phyloP scores from a whole-genome alignment of 1,139 yeast species.

The Saccharomyces hybrid region DNA sequence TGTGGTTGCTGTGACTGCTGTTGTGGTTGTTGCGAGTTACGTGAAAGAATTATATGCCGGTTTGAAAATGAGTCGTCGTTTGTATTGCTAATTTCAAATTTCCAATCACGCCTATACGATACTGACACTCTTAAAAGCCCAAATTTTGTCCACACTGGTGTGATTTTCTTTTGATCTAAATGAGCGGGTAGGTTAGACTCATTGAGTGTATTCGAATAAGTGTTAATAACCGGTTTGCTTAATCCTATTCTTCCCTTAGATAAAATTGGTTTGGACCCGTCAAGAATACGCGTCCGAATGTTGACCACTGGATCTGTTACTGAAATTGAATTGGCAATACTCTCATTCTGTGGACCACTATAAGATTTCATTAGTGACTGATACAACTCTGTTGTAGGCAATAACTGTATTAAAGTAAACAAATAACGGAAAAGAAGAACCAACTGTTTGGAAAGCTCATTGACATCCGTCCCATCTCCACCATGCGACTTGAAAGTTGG shows the following conservation, averaged over 20 bases:
- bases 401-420: slow-evolving; percentile 55
- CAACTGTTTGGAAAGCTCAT: slow-evolving; percentile 39
- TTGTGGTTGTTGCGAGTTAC: neutral
- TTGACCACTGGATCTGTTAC: too few species aligned
- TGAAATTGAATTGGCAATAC: too few species aligned
- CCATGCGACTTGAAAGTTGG: slow-evolving; percentile 24
- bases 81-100: slow-evolving; percentile 57
- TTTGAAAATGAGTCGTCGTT: slow-evolving; percentile 8
- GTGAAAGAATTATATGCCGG: neutral
- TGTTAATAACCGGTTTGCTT: slow-evolving; percentile 52
- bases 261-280: slow-evolving; percentile 70
- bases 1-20: neutral
- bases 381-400: slow-evolving; percentile 63
- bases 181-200: slow-evolving; percentile 41
- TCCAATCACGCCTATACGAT: slow-evolving; percentile 65
- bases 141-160: slow-evolving; percentile 63
- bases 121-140: slow-evolving; percentile 73
- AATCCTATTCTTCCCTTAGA: slow-evolving; percentile 83
- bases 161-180: slow-evolving; percentile 52
- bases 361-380: slow-evolving; percentile 33
- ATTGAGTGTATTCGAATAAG: slow-evolving; percentile 37
- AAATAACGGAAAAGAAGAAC: slow-evolving; percentile 67
- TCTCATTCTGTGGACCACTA: neutral
- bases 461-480: slow-evolving; percentile 10
- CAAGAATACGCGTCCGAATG: slow-evolving; percentile 52